Evolutionary conservation across 2,329 filamentous ascomycete species (phyloP).

Genomic region (Colletotrichum kahawae): DNA sequence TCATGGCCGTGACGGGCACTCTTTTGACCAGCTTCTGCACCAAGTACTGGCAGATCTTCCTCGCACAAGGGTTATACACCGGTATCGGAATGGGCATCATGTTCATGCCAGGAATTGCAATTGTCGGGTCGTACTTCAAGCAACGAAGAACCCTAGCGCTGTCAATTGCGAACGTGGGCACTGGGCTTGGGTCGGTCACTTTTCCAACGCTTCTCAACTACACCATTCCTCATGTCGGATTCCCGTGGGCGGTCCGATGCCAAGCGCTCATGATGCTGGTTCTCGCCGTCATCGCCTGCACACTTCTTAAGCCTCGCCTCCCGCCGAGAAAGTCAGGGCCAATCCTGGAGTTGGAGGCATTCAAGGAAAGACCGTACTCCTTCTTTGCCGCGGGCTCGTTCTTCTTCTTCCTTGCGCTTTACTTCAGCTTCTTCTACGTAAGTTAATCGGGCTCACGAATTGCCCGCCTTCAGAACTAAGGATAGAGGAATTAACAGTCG

Average conservation of each 20-base stretch:
- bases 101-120: constrained; percentile 57
- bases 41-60: constrained; percentile 52
- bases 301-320: constrained; percentile 51
- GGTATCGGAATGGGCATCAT: constrained; percentile 61
- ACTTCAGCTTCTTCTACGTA: constrained; percentile 54
- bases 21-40: constrained; percentile 49
- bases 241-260: constrained; percentile 67
- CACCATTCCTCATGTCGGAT: constrained; percentile 64
- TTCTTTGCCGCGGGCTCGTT: constrained; percentile 39
- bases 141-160: constrained; percentile 65
- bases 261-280: constrained; percentile 65
- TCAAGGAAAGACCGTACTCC: constrained; percentile 52
- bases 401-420: constrained; percentile 52
- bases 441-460: constrained; percentile 13
- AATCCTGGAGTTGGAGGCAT: constrained; percentile 54
- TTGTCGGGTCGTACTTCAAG: constrained; percentile 66
- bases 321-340: constrained; percentile 54
- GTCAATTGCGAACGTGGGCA: constrained; percentile 63
- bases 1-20: constrained; percentile 50
- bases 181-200: constrained; percentile 65
- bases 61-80: constrained; percentile 60
- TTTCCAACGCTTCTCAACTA: constrained; percentile 64
- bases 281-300: constrained; percentile 40
- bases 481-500: not conserved
- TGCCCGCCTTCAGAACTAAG: not conserved